Conservation (phyloP, 169 alveolate species). For the Cryptosporidium andersoni region DNA sequence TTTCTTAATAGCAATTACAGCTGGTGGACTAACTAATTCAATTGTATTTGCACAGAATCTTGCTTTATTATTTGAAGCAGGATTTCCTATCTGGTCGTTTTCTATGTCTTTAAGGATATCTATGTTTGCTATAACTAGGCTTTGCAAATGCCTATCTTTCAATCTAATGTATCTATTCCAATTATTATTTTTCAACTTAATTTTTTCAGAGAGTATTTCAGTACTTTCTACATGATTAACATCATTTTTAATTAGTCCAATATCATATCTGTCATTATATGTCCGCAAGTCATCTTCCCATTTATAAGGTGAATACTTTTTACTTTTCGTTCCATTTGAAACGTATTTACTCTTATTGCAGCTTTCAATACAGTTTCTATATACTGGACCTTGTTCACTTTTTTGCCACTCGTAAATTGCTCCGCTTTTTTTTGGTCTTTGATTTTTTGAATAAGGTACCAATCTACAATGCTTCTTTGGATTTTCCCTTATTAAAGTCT, state of each 20-base stretch:
- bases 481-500: conserved; percentile 8
- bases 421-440: neutral
- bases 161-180: conserved; percentile 64
- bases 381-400: conserved; percentile 67
- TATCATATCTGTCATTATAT: neutral
- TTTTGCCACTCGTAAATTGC: conserved; percentile 48
- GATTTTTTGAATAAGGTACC: neutral
- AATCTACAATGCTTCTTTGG: neutral
- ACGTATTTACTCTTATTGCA: conserved; percentile 3
- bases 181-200: conserved; percentile 1
- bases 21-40: conserved; percentile 35
- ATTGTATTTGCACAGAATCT: conserved; percentile 3
- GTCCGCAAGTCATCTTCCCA: conserved; percentile 65
- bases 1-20: conserved; percentile 57
- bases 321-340: conserved; percentile 8
- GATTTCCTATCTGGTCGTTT: neutral
- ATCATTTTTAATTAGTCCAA: neutral
- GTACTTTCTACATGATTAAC: neutral
- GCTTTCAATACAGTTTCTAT: conserved; percentile 7
- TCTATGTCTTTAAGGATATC: conserved; percentile 15
- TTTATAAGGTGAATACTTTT: conserved; percentile 44
- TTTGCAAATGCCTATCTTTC: conserved; percentile 46
- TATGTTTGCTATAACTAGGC: conserved; percentile 34
- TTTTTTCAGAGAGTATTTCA: neutral
- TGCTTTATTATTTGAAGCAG: conserved; percentile 4